Base-by-base conservation (phyloP, 129 eudicot species). In the Saposhnikovia divaricata region DNA sequence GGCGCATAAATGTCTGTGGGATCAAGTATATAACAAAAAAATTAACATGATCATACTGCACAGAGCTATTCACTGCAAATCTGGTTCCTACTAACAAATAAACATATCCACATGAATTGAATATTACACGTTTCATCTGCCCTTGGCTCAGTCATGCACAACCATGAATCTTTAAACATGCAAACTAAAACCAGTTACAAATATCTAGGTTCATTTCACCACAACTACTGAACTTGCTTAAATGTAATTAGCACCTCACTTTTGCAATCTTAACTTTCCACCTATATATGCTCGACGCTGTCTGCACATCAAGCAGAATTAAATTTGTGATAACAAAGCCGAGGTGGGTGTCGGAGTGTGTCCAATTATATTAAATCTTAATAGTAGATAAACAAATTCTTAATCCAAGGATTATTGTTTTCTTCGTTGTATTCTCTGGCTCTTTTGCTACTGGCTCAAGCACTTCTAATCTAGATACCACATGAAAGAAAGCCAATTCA, bases 1-100 rank as follows among this genome's bases (percentile, higher is more conserved):
- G 99, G 50, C 99, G 96, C 78, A 96, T 77, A 83, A 96, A 96
- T 44, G 99, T 96, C 99, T 96, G 76, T 38, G 53, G 23, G 43
- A 34, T 68, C 42, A 16, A 13, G 19, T 68, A 66, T 25, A 9
- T 38, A n/a, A 65, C 37, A 65, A 12, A 65, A 4, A 4, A 28
- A 28, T 28, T 25, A 72, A 19, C 40, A 43, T 47, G 48, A 45
- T 71, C 5, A 40, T 46, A 42, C 28, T 65, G 44, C n/a, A 78
- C 39, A 81, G 4, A 39, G 43, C 16, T 2, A 23, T 7, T 44
- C 53, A 73, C 31, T 73, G 31, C 51, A 45, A 45, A 4, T 74
- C 21, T 38, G n/a, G n/a, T 42, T 71, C 27, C 75, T 38, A 71
- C 47, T 34, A 71, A 9, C 13, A 45, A 25, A 45, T 45, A 25